Evolutionary conservation across 345 rosid genomes (phyloP), one percentile per base, ranked within the genome.

Genomic region (Orychophragmus violaceus): DNA sequence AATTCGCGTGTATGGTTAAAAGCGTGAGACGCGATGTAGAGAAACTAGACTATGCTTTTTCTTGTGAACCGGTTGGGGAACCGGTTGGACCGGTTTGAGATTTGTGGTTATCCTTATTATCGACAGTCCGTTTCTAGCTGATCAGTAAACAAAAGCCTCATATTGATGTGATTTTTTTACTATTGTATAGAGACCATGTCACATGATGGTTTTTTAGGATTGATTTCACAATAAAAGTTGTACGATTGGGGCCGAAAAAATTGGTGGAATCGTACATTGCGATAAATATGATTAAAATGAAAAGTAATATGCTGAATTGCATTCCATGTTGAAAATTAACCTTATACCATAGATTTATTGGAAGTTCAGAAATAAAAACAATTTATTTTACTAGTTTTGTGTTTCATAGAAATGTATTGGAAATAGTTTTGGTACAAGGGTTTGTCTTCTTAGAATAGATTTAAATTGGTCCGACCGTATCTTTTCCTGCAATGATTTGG

Each of bases 51-150:
- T 52, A 52, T 73, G 77, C 77, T 50, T 66, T 73, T 73, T 46
- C 76, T 72, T 72, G 76, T 72, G 76, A n/a, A n/a, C 72, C 59
- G 77, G 66, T 66, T 33, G 72, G 51, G 65, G 13, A 6, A 41
- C 63, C 72, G 77, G 72, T 73, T 73, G 37, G 66, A 66, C 67
- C 66, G 59, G 68, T 42, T 64, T 52, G 56, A 33, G 24, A 58
- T 73, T 58, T 57, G 45, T 64, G 65, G 44, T 55, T 53, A 32
- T n/a, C 53, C 8, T 21, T 22, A 19, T 12, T 28, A 11, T 57
- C 27, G 45, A 57, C 66, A 66, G 24, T 35, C 55, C 41, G 32
- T 45, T 64, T 35, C 10, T 12, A 2, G 6, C 24, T n/a, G 16
- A 64, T 18, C 19, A 1, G n/a, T 13, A 22, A 22, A 23, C 5